Conservation (phyloP, 1,139 yeast species). For the Entelexis sorbosivorans region DNA sequence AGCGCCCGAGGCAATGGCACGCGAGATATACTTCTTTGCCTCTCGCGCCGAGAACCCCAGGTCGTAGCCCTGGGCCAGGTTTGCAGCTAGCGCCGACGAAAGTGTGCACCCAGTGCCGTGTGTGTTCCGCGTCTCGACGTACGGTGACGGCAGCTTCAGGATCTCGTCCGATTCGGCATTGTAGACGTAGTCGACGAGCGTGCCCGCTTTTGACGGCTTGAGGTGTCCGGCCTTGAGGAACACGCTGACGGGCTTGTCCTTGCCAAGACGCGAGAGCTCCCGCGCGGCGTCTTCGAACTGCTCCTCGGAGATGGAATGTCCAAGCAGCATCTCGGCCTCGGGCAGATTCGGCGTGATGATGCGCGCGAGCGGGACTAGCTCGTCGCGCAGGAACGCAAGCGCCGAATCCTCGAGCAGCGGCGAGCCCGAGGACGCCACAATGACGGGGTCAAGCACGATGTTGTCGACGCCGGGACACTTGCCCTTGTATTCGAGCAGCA, state of each 20-base stretch:
- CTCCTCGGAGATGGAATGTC: conserved; percentile 7
- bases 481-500: conserved; percentile 25
- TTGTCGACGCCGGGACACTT: conserved; percentile 26
- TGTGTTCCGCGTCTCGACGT: conserved; percentile 40
- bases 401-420: conserved; percentile 42
- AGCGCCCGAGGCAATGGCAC: conserved; percentile 40
- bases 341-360: conserved; percentile 65
- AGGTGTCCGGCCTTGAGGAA: conserved; percentile 82
- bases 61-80: conserved; percentile 44
- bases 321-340: conserved; percentile 42
- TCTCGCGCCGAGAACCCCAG: conserved; percentile 39
- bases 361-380: conserved; percentile 46
- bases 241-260: conserved; percentile 37
- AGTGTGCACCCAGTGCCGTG: conserved; percentile 93
- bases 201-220: conserved; percentile 24
- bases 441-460: conserved; percentile 66
- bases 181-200: conserved; percentile 51
- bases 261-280: conserved; percentile 34
- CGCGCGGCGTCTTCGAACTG: conserved; percentile 32
- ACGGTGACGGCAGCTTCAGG: conserved; percentile 41
- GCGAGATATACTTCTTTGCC: conserved; percentile 56
- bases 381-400: conserved; percentile 36
- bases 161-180: conserved; percentile 38
- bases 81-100: conserved; percentile 70
- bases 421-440: conserved; percentile 71